These are phyloP conservation scores for Dactylellina cionopaga DNA, from an alignment of 2,329 filamentous ascomycete species.

Conservation along the genomic window DNA sequence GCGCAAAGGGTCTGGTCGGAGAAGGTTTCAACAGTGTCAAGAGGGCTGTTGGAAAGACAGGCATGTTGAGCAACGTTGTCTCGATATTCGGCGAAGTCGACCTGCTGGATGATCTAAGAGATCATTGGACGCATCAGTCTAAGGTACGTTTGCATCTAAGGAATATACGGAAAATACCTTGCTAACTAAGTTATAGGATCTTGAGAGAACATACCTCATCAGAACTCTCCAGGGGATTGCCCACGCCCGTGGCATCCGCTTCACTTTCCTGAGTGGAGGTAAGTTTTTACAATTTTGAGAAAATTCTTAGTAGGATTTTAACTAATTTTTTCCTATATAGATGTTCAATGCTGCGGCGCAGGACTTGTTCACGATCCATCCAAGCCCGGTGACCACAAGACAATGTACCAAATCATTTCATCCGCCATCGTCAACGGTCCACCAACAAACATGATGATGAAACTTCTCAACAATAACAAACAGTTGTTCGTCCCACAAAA, in stretches of 20 bases:
- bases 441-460: conserved; percentile 83
- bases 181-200: conserved; percentile 68
- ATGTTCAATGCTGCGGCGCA: conserved; percentile 89
- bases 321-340: conserved; percentile 61
- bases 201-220: conserved; percentile 95
- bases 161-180: background rate
- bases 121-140: conserved; percentile 97
- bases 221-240: conserved; percentile 94
- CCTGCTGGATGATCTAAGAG: conserved; percentile 89
- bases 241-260: conserved; percentile 92
- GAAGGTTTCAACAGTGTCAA: conserved; percentile 95
- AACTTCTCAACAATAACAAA: conserved; percentile 94
- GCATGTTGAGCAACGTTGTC: conserved; percentile 92
- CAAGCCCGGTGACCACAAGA: conserved; percentile 70
- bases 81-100: conserved; percentile 97
- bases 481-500: conserved; percentile 90
- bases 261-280: conserved; percentile 95
- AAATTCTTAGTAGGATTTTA: too few relatives aligned
- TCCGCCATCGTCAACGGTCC: conserved; percentile 92
- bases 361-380: conserved; percentile 93
- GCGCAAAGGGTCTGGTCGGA: conserved; percentile 89
- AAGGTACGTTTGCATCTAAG: conserved; percentile 70
- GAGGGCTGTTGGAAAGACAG: conserved; percentile 93
- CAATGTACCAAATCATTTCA: conserved; percentile 85
- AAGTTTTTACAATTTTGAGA: too few relatives aligned